These are phyloP conservation scores for Cyclotella sp. DNA, from an alignment of 108 stramenopile species.

Conservation along the genomic window DNA sequence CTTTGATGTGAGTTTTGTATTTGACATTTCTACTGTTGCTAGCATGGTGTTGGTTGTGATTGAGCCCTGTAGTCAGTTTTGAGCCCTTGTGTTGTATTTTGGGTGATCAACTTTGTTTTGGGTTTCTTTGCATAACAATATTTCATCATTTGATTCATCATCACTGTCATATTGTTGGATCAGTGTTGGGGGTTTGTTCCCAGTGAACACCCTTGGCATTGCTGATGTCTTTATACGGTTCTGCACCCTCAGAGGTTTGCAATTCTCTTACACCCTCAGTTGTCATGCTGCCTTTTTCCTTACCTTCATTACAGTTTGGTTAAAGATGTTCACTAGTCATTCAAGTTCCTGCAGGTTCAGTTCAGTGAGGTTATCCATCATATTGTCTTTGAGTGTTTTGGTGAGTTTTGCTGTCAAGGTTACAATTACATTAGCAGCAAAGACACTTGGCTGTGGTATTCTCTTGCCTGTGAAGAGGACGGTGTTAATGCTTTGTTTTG, in stretches of 20 bases:
- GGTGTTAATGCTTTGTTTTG: slow-evolving; percentile 7
- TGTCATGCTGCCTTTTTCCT: background rate
- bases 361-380: background rate
- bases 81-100: background rate
- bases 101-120: background rate
- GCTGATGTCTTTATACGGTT: background rate
- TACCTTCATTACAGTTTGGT: background rate
- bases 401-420: background rate
- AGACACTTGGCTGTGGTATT: background rate
- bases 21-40: background rate
- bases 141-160: background rate
- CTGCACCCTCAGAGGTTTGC: background rate
- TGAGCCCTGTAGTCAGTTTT: background rate
- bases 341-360: background rate
- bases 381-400: background rate
- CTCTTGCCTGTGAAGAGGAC: background rate
- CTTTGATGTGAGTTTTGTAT: background rate
- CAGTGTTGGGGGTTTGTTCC: background rate
- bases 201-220: background rate
- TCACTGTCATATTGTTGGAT: background rate
- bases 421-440: background rate
- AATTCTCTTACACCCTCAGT: background rate
- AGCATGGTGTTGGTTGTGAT: background rate
- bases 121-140: background rate
- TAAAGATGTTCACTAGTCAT: background rate